Conservation (phyloP, 1,139 yeast species). For the Taiozyma sp. region DNA sequence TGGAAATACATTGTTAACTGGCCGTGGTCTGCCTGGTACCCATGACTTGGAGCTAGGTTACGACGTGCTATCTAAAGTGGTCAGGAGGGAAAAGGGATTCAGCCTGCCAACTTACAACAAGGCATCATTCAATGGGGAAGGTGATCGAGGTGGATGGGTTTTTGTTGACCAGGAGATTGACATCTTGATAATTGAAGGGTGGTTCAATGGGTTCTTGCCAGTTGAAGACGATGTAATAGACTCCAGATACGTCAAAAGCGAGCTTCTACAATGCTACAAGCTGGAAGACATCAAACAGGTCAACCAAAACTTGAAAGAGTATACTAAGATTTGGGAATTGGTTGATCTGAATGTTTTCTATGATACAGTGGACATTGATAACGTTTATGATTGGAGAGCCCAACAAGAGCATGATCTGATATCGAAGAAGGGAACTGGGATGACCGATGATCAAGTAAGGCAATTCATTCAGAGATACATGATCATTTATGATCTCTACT, state of each 20-base stretch:
- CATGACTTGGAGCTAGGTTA: constrained; percentile 54
- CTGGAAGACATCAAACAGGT: constrained; percentile 34
- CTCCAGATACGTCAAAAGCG: constrained; percentile 5
- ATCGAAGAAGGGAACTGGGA: constrained; percentile 52
- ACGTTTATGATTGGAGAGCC: constrained; percentile 75
- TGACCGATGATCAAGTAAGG: constrained; percentile 67
- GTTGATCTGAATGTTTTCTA: constrained; percentile 60
- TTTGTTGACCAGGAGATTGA: constrained; percentile 40
- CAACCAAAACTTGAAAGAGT: constrained; percentile 44
- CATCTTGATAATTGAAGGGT: constrained; percentile 80
- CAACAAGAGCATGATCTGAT: constrained; percentile 79
- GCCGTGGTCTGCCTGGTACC: constrained; percentile 93
- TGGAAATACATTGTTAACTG: constrained; percentile 55
- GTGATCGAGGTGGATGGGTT: constrained; percentile 60
- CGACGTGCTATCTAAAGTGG: constrained; percentile 25
- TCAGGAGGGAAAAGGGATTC: constrained; percentile 25
- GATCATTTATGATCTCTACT: constrained; percentile 78
- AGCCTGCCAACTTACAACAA: constrained; percentile 75
- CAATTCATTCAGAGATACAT: constrained; percentile 75
- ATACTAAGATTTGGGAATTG: constrained; percentile 50
- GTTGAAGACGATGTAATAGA: constrained; percentile 27
- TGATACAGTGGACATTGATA: constrained; percentile 50
- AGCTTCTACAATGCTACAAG: constrained; percentile 16
- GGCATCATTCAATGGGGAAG: constrained; percentile 64
- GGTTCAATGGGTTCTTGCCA: constrained; percentile 82